Base-by-base conservation (phyloP, 108 stramenopile species). In the Aurantiochytrium sp. region DNA sequence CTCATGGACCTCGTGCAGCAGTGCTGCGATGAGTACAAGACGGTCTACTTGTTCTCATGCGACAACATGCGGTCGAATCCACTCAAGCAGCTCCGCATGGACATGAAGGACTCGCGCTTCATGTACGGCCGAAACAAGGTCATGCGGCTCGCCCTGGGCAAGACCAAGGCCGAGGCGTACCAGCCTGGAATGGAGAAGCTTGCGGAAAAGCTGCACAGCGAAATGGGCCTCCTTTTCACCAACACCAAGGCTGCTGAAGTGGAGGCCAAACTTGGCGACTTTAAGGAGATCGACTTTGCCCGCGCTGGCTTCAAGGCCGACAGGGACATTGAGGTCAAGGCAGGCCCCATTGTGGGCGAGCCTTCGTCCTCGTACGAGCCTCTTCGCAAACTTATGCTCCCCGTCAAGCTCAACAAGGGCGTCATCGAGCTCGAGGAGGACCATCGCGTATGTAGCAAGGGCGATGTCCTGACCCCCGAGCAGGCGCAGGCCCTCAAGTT, bases 121-220 rank as follows among this genome's bases (percentile, higher is more conserved):
- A 55, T 90, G 43, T 59, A 76, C n/a, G 90, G 90, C 87, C 42
- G 47, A 14, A 90, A 90, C 64, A 58, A 59, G 28, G 90, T 90
- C 19, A 90, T 88, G 90, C 87, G 73, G 47, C 14, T 90, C 16
- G 90, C 90, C 1, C 87, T 90, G 5, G 90, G 88, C 44, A 87
- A 29, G 87, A 49, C 89, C 44, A 29, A 57, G 60, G 72, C 29
- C 21, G 88, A 25, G 23, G 89, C 60, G 19, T 90, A 58, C 60
- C 47, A 29, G 16, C 88, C 88, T 5, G 89, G 89, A 6, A 44
- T 90, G 49, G 43, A 69, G 47, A 23, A 88, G 44, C 55, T 87
- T 5, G 51, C 89, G 88, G 72, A 55, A n/a, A 29, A 4, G 43
- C 49, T 90, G 23, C 14, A 18, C 23, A 58, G 89, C 43, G 25